Evolutionary conservation across 352 stramenopile species (phyloP).

Genomic region (Phytophthora sansomeana): DNA sequence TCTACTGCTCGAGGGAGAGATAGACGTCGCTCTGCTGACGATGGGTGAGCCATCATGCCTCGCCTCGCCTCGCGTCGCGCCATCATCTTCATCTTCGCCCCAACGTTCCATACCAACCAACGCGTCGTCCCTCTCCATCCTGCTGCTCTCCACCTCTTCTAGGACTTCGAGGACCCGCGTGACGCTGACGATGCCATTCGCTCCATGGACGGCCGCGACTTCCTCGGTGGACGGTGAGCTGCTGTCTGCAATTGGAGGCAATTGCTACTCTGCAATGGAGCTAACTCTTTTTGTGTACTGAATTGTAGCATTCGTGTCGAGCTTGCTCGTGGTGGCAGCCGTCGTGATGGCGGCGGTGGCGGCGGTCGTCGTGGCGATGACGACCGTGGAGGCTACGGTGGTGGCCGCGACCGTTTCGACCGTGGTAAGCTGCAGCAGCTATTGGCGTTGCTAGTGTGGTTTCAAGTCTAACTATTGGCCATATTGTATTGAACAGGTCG

Average conservation of each 20-base stretch:
- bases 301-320: constrained; percentile 79
- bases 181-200: constrained; percentile 89
- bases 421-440: constrained; percentile 49
- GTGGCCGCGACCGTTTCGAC: constrained; percentile 62
- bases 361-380: constrained; percentile 45
- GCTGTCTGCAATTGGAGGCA: neutral
- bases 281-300: constrained; percentile 3
- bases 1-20: constrained; percentile 30
- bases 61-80: constrained; percentile 32
- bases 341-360: constrained; percentile 56
- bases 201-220: constrained; percentile 87
- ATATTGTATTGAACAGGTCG: constrained; percentile 42
- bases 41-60: constrained; percentile 49
- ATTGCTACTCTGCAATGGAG: neutral
- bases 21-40: constrained; percentile 12
- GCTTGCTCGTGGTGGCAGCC: constrained; percentile 76
- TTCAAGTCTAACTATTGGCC: too few species aligned
- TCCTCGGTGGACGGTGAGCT: constrained; percentile 82
- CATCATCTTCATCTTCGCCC: constrained; percentile 34
- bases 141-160: constrained; percentile 64
- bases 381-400: constrained; percentile 39
- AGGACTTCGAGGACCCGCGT: constrained; percentile 91
- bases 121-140: constrained; percentile 55
- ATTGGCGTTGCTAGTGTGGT: neutral
- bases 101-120: constrained; percentile 49